A percentile compares a stretch with the other conserved stretches of the same genome.
Conservation (phyloP, 495 filamentous ascomycete genomes). For the Rhizodiscina lignyota region DNA sequence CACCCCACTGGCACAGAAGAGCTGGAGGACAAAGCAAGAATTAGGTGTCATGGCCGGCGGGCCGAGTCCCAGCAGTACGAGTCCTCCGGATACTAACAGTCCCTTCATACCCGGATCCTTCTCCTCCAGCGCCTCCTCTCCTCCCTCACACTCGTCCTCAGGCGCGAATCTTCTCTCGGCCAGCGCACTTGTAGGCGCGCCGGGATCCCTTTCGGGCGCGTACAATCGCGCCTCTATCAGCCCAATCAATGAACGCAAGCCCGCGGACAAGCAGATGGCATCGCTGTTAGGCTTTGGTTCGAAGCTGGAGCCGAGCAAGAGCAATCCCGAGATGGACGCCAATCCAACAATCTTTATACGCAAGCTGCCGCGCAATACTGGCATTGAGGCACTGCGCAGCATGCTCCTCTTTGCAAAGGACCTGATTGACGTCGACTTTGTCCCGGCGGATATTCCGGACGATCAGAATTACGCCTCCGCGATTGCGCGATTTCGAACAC, state of each 20-base stretch:
- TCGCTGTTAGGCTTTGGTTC: slow-evolving; percentile 13
- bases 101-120: slow-evolving; percentile 14
- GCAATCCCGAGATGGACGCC: slow-evolving; percentile 11
- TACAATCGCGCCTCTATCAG: too few relatives aligned
- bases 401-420: slow-evolving; percentile 83
- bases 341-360: slow-evolving; percentile 47
- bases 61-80: slow-evolving; percentile 20
- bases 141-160: slow-evolving; percentile 11
- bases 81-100: slow-evolving; percentile 13
- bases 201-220: not conserved
- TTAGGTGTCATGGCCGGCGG: slow-evolving; percentile 21
- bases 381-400: slow-evolving; percentile 52
- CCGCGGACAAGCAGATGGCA: slow-evolving; percentile 8
- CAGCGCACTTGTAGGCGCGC: slow-evolving; percentile 9
- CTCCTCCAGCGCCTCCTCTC: slow-evolving; percentile 16
- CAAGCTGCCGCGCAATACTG: slow-evolving; percentile 57
- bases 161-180: slow-evolving; percentile 10
- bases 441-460: slow-evolving; percentile 44
- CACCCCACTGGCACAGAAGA: too few relatives aligned
- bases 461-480: slow-evolving; percentile 61
- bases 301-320: slow-evolving; percentile 7
- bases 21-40: too few relatives aligned
- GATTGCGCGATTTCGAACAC: slow-evolving; percentile 54
- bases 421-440: slow-evolving; percentile 54
- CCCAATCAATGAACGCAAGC: slow-evolving; percentile 13